Conservation (phyloP, 495 filamentous ascomycete genomes). For the Aspergillus asperescens region DNA sequence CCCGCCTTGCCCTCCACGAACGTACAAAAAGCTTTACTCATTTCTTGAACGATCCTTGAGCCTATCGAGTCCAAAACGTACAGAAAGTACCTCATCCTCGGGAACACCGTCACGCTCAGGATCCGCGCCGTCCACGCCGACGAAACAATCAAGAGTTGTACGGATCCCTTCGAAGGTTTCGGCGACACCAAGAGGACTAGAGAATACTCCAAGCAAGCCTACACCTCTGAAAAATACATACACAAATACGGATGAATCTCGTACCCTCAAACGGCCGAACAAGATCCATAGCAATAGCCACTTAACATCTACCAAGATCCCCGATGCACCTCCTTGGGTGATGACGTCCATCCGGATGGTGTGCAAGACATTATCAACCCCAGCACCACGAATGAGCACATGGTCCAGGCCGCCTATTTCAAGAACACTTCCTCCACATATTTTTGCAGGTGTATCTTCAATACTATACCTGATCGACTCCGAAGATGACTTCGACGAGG, state of each 20-base stretch:
- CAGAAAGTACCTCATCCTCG: constrained; percentile 25
- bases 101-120: constrained; percentile 27
- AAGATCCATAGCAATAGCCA: constrained; percentile 20
- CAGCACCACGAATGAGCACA: constrained; percentile 41
- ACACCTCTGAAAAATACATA: constrained; percentile 36
- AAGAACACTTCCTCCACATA: constrained; percentile 52
- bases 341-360: constrained; percentile 61
- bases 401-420: constrained; percentile 45
- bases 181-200: constrained; percentile 31
- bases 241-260: constrained; percentile 20
- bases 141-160: constrained; percentile 18
- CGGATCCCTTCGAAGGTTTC: constrained; percentile 28
- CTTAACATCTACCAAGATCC: constrained; percentile 29
- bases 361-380: constrained; percentile 56
- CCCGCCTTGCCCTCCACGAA: constrained; percentile 74
- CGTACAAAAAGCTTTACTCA: constrained; percentile 78
- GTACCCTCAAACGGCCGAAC: constrained; percentile 20
- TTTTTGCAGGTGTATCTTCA: constrained; percentile 58
- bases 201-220: constrained; percentile 41
- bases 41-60: constrained; percentile 72
- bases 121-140: constrained; percentile 33
- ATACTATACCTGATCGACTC: constrained; percentile 43
- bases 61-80: constrained; percentile 27
- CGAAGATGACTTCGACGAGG: constrained; percentile 35
- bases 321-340: constrained; percentile 58